These are phyloP conservation scores for Filosporella fistucella DNA, from an alignment of 495 filamentous ascomycete genomes.

Conservation along the genomic window DNA sequence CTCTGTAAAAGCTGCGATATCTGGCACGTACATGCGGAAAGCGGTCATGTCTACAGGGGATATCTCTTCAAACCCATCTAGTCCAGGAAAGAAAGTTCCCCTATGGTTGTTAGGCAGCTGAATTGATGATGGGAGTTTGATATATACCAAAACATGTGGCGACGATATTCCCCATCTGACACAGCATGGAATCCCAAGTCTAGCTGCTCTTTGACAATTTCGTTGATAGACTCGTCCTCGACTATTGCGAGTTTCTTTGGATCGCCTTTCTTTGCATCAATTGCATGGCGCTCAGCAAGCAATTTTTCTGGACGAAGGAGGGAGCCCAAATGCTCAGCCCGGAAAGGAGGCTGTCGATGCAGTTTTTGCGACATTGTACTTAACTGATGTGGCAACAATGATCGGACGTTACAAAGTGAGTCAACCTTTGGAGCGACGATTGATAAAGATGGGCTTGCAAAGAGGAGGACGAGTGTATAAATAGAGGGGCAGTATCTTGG, in stretches of 20 bases:
- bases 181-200: conserved; percentile 64
- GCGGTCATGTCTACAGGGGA: conserved; percentile 51
- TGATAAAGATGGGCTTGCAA: too few species aligned
- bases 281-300: conserved; percentile 53
- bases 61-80: conserved; percentile 66
- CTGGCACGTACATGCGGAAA: conserved; percentile 73
- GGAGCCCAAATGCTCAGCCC: conserved; percentile 81
- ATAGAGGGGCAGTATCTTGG: too few species aligned
- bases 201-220: conserved; percentile 60
- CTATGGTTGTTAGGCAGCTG: conserved; percentile 39
- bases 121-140: background rate
- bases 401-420: too few species aligned
- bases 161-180: conserved; percentile 73
- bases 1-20: conserved; percentile 70
- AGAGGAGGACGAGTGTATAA: too few species aligned
- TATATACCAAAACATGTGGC: conserved; percentile 50
- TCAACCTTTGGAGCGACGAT: too few species aligned
- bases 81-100: conserved; percentile 72
- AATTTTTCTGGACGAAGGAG: conserved; percentile 69
- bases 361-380: conserved; percentile 22
- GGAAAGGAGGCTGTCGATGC: conserved; percentile 66
- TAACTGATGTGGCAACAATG: too few species aligned
- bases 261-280: conserved; percentile 39
- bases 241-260: conserved; percentile 40
- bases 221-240: conserved; percentile 63